phyloP scores from a whole-genome alignment of 306 rosid species.

The Vigna angularis region DNA sequence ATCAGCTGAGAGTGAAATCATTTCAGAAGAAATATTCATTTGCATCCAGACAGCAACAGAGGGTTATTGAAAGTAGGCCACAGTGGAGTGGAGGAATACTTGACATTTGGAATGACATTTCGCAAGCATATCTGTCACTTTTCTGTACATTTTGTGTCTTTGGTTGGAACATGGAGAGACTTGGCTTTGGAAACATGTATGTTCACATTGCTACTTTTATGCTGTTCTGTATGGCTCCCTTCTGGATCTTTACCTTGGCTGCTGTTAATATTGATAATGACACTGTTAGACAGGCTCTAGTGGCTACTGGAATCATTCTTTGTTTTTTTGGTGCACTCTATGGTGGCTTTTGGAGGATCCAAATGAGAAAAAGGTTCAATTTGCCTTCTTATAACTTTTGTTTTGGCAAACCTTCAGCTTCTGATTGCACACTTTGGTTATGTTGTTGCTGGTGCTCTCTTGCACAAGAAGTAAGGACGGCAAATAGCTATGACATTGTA shows the following conservation, averaged over 20 bases:
- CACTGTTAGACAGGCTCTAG: slow-evolving; percentile 67
- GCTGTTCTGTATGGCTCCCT: slow-evolving; percentile 94
- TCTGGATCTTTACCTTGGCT: slow-evolving; percentile 91
- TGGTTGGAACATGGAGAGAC: slow-evolving; percentile 99
- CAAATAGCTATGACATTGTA: slow-evolving; percentile 65
- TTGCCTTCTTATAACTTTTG: slow-evolving; percentile 87
- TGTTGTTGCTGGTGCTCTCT: slow-evolving; percentile 97
- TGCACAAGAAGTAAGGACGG: slow-evolving; percentile 87
- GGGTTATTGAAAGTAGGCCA: slow-evolving; percentile 54
- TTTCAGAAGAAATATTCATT: slow-evolving; percentile 81
- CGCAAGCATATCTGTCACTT: slow-evolving; percentile 81
- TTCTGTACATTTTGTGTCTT: slow-evolving; percentile 89
- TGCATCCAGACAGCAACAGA: slow-evolving; percentile 56
- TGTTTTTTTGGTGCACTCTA: slow-evolving; percentile 86
- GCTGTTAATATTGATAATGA: slow-evolving; percentile 86
- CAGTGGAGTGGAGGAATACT: slow-evolving; percentile 90
- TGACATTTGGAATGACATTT: slow-evolving; percentile 85
- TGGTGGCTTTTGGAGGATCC: slow-evolving; percentile 99
- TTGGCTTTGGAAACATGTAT: slow-evolving; percentile 92
- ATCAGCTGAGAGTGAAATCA: slow-evolving; percentile 51
- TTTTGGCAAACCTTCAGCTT: slow-evolving; percentile 65
- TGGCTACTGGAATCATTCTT: slow-evolving; percentile 68
- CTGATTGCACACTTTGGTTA: slow-evolving; percentile 89
- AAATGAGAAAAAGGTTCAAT: slow-evolving; percentile 88
- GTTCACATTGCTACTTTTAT: slow-evolving; percentile 90